Percentiles rank a stretch among this genome's conserved stretches.
phyloP scores from a whole-genome alignment of 23 red algal genomes.

The Gracilariopsis chorda region DNA sequence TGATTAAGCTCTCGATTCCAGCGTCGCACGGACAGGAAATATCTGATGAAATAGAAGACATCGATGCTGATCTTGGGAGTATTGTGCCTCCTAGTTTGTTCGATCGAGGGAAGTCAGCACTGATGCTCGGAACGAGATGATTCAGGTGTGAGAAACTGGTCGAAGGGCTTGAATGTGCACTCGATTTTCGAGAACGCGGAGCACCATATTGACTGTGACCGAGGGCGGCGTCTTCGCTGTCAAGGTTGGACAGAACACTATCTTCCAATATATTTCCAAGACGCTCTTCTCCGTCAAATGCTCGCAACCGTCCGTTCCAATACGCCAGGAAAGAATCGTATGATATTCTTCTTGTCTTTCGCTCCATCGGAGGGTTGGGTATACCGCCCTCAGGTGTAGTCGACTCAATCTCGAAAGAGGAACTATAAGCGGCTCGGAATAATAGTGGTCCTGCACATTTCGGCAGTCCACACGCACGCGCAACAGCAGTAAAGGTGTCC shows the following conservation, averaged over 20 bases:
- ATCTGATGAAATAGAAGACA: slow-evolving; percentile 7
- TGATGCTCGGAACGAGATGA: background rate
- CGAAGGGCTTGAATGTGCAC: background rate
- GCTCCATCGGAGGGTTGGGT: slow-evolving; percentile 12
- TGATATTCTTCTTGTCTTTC: slow-evolving; percentile 50
- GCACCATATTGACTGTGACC: slow-evolving; percentile 55
- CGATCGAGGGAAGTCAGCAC: background rate
- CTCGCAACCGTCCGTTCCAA: slow-evolving; percentile 35
- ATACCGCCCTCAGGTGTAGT: slow-evolving; percentile 59
- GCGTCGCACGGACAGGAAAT: slow-evolving; percentile 57
- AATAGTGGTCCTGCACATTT: slow-evolving; percentile 57
- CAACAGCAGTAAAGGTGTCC: slow-evolving; percentile 29
- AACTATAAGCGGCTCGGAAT: slow-evolving; percentile 39
- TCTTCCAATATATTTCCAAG: slow-evolving; percentile 44
- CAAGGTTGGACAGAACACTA: background rate
- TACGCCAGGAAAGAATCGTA: slow-evolving; percentile 44
- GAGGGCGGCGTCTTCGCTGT: background rate
- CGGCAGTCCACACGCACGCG: slow-evolving; percentile 45
- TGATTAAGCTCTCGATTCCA: slow-evolving; percentile 47
- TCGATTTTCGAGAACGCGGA: background rate
- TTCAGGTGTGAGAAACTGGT: background rate
- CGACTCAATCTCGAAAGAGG: slow-evolving; percentile 54
- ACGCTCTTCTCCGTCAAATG: slow-evolving; percentile 46
- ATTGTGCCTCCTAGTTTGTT: background rate
- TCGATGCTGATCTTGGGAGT: background rate